Evolutionary conservation across 1,284 basidiomycete genomes (phyloP), one percentile per base, ranked within the genome.

Genomic region (Athelia sp.): DNA sequence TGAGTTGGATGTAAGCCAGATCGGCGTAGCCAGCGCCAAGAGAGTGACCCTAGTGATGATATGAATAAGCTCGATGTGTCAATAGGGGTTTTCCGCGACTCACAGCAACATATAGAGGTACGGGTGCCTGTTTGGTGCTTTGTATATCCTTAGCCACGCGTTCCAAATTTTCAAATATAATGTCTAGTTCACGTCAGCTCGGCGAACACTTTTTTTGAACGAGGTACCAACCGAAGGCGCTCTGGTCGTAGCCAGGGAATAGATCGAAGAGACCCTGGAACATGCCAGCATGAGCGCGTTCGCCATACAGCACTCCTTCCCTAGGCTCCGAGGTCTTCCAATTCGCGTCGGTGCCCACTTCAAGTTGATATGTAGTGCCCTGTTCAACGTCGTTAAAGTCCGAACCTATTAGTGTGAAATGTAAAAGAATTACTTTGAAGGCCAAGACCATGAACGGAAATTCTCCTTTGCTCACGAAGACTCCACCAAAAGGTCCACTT

Each of bases 341-440:
- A n/a, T 9, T 9, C 36, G 4, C 9, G 36, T 40, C 36, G 36
- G 36, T 40, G 36, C 9, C n/a, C 36, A 40, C 36, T 40, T 40
- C 36, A 6, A 8, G 6, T 9, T n/a, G 36, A n/a, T 17, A 40
- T 6, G 36, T 40, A n/a, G 36, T 40, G 19, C 36, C 36, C 36
- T 40, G 19, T 40, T 4, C 36, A n/a, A 40, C n/a, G n/a, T 9
- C n/a, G n/a, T n/a, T n/a, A n/a, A n/a, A n/a, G n/a, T n/a, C n/a
- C n/a, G n/a, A n/a, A n/a, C n/a, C n/a, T n/a, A n/a, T n/a, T n/a
- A n/a, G n/a, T n/a, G n/a, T n/a, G n/a, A n/a, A n/a, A n/a, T n/a
- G n/a, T n/a, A n/a, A n/a, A n/a, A n/a, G n/a, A n/a, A 13, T n/a
- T 40, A 40, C 36, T n/a, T 40, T 40, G 36, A 40, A 40, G 19